These are phyloP conservation scores for Gamarada debralockiae DNA, from an alignment of 495 filamentous ascomycete species.

Conservation along the genomic window DNA sequence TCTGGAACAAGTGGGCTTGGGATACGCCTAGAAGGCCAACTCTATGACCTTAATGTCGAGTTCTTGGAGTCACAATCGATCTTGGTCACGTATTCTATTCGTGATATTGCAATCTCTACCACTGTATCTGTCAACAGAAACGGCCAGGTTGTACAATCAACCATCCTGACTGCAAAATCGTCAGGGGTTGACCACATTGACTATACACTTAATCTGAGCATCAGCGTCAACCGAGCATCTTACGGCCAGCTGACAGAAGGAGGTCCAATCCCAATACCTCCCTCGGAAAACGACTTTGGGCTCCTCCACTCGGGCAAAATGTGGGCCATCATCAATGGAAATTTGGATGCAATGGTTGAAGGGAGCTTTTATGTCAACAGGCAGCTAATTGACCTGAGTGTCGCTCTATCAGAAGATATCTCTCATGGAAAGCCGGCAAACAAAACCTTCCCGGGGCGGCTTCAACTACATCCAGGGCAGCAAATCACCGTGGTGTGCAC, in stretches of 20 bases:
- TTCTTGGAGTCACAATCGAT: background rate
- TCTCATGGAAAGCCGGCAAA: background rate
- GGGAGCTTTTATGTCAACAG: background rate
- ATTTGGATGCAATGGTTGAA: conserved; percentile 8
- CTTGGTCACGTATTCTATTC: background rate
- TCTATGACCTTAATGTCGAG: background rate
- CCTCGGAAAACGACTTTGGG: conserved; percentile 1
- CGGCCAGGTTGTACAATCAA: conserved; percentile 1
- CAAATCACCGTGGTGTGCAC: background rate
- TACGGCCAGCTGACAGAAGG: conserved; percentile 19
- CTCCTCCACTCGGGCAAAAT: background rate
- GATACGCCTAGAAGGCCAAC: background rate
- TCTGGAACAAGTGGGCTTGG: conserved; percentile 8
- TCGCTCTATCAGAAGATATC: background rate
- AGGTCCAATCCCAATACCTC: conserved; percentile 13
- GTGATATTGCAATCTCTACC: background rate
- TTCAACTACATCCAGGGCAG: background rate
- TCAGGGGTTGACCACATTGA: background rate
- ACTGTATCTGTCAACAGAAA: background rate
- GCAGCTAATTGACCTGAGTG: background rate
- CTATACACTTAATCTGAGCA: conserved; percentile 2
- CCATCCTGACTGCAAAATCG: background rate
- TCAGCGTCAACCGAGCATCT: conserved; percentile 15
- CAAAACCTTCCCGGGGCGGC: background rate
- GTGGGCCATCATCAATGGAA: conserved; percentile 5